Evolutionary conservation across 1,284 basidiomycete genomes (phyloP).

Genomic region (Cryptococcus sp.): DNA sequence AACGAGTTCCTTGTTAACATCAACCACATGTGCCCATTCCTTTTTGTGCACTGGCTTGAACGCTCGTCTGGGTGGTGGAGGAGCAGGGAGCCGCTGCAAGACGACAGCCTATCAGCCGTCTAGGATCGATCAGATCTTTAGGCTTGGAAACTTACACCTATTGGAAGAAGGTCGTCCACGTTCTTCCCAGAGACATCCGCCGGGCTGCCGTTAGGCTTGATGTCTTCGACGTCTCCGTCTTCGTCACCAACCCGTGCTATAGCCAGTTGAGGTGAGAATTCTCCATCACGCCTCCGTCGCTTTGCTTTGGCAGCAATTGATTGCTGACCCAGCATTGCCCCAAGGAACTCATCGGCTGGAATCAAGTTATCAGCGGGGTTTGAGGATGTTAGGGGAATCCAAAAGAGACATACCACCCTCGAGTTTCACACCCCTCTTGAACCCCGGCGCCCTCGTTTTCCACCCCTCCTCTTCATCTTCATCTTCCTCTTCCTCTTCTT

Average conservation of each 20-base stretch:
- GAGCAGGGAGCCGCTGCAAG: slow-evolving; percentile 46
- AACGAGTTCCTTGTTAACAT: slow-evolving; percentile 81
- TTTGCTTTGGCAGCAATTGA: slow-evolving; percentile 39
- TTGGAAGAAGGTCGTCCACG: slow-evolving; percentile 77
- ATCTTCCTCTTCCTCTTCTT: slow-evolving; percentile 42
- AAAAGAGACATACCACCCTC: slow-evolving; percentile 36
- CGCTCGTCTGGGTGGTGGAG: slow-evolving; percentile 37
- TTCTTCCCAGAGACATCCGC: slow-evolving; percentile 50
- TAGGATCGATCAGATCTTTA: not conserved
- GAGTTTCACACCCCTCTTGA: slow-evolving; percentile 41
- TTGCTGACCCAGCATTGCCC: slow-evolving; percentile 42
- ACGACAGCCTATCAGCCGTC: slow-evolving; percentile 10
- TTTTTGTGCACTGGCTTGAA: slow-evolving; percentile 62
- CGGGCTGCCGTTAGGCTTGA: slow-evolving; percentile 12
- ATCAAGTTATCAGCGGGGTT: not conserved
- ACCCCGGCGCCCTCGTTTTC: slow-evolving; percentile 43
- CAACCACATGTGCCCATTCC: slow-evolving; percentile 97
- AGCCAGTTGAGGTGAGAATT: slow-evolving; percentile 34
- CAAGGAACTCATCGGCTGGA: slow-evolving; percentile 45
- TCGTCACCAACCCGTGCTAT: slow-evolving; percentile 36
- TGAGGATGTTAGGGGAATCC: too few relatives aligned
- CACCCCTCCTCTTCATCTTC: slow-evolving; percentile 46
- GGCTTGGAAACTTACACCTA: slow-evolving; percentile 60
- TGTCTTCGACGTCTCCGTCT: slow-evolving; percentile 19
- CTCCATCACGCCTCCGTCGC: slow-evolving; percentile 34